Evolutionary conservation across 345 rosid species (phyloP), one percentile per base, ranked within the genome.

Genomic region (Anacardium occidentale): DNA sequence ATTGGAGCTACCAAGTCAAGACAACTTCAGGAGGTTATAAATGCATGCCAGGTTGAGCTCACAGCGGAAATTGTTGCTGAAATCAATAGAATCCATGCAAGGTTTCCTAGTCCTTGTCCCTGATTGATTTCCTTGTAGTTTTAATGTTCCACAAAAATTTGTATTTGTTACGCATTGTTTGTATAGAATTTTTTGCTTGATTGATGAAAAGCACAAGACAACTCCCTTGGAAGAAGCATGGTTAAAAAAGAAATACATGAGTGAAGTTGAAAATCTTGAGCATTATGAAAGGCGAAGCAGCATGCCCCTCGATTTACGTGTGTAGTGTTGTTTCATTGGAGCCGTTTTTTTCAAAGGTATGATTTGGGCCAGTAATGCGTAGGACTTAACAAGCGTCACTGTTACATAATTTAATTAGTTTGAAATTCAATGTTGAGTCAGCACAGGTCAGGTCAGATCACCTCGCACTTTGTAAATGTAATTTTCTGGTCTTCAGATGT

Each of bases 61-160:
- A 57, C 85, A 42, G 48, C 79, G 1, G 84, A 85, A 66, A 62
- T 85, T 29, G 52, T 83, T 24, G 74, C 79, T 1, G 86, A 88
- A 61, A 77, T 86, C 62, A 56, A 79, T 70, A 57, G 65, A 66
- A 65, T 85, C 56, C 89, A 85, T 75, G 78, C 73, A 15, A 79
- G 69, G 77, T 81, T 81, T 70, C 86, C 90, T 18, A 83, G 79
- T 73, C 87, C 92, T 37, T 84, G 90, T 40, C 88, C 90, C 13
- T 84, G 80, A 85, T 18, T 42, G 20, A 68, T 54, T 47, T 70
- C 15, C 11, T 10, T 40, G 25, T 18, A 11, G 5, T 55, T 20
- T 20, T 10, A 47, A 47, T 22, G 32, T 29, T 29, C 32, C 32
- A 29, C 3, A 29, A 29, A 29, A 29, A 29, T 1, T 29, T 29